Base-by-base conservation (phyloP, 306 rosid species). In the Vachellia collinsii region DNA sequence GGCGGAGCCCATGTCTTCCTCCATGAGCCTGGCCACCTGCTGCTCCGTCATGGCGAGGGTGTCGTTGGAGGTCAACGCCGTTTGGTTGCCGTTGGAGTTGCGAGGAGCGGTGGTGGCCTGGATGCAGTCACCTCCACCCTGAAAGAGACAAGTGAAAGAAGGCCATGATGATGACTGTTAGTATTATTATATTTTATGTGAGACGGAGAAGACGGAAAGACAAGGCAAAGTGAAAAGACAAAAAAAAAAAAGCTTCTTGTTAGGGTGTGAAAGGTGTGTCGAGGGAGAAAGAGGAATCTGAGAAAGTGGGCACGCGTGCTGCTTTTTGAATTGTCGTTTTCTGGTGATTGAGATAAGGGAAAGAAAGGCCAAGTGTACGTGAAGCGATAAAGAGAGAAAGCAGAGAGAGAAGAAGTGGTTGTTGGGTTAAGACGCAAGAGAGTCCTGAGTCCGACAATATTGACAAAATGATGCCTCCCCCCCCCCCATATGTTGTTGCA, bases 1-100 rank as follows among this genome's bases (percentile, higher is more conserved):
- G 81, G 99, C 98, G 16, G 99, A 92, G 2, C 98, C 98, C 99
- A 96, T 93, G 88, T 96, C 99, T 77, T 96, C 94, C 70, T 92
- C 97, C 98, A 96, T 93, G 0, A 96, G 92, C 87, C 88, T 93
- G 0, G 98, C 98, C 78, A 96, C 99, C 41, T 93, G 99, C 69
- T 96, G 97, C 88, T 96, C 98, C 72, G 97, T 92, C 92, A 93
- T 88, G 43, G 87, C 79, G 38, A 96, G 81, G 83, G 83, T 87
- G 82, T 93, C 97, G 88, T 89, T 90, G 0, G 94, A 46, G 0
- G 94, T 76, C 5, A 93, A 77, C 76, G 83, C 79, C 64, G 91
- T 84, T 56, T 87, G 94, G 64, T 78, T 80, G 44, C 78, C 79
- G 79, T 58, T 81, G 2, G 86, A 79, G 78, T 7, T 76, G 8